Base-by-base conservation (phyloP, 805 yeast species). In the Candida railenensis region DNA sequence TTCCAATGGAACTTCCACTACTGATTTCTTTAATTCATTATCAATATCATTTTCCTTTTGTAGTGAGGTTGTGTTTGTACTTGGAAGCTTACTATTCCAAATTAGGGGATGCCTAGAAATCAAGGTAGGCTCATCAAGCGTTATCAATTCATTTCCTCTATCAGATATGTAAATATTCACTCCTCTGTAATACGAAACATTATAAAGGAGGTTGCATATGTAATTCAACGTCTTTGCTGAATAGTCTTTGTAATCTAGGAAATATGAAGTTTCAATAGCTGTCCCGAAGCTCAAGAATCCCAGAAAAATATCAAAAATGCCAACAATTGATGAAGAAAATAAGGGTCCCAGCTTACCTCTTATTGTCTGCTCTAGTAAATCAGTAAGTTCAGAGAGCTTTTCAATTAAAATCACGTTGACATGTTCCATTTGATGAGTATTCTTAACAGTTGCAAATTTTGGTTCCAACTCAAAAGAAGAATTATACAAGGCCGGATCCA, bases 391-490 rank as follows among this genome's bases (percentile, higher is more conserved):
- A 11, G 21, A 22, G 5, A 46, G 32, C 3, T 47, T 42, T 39
- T 50, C 53, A 20, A 50, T 39, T 21, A 50, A 42, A 16, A 38
- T 40, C 16, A 50, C 48, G 14, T 45, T 37, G 9, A 47, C 22
- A 22, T 25, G 25, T n/a, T 22, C 42, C 11, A 48, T 15, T 3
- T 15, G 38, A 37, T 47, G 43, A 12, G 43, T 25, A 9, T 20
- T 20, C 15, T 37, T 45, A 8, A 48, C 34, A 39, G 16, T 39
- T 25, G 18, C 14, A 25, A 11, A 5, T 12, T 14, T 15, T 7
- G 18, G n/a, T 18, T 22, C 34, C 12, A 39, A 21, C 11, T 11
- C 32, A 12, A 15, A 16, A 8, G 20, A 12, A 12, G 39, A 36
- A 12, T 36, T 19, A 8, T 15, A 20, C 8, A 36, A 16, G 15